phyloP scores from a whole-genome alignment of 768 basidiomycete genomes.

The Suillus hirtellus region DNA sequence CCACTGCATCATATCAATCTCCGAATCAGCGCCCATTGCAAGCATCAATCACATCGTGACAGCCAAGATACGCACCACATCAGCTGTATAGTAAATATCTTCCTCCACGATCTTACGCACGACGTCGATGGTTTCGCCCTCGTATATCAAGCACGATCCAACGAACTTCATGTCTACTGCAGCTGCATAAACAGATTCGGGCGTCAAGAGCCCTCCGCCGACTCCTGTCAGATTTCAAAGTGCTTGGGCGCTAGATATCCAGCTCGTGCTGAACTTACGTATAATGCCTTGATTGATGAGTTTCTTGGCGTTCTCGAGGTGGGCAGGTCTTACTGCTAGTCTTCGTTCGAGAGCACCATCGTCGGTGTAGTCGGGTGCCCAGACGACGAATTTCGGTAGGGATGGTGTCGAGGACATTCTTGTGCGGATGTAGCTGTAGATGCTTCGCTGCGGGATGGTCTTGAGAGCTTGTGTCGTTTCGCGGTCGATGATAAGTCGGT shows the following conservation, averaged over 20 bases:
- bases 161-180: slow-evolving; percentile 55
- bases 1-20: slow-evolving; percentile 42
- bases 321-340: slow-evolving; percentile 49
- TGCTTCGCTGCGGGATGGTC: neutral
- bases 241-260: slow-evolving; percentile 15
- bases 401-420: slow-evolving; percentile 22
- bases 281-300: slow-evolving; percentile 42
- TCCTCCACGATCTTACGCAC: slow-evolving; percentile 25
- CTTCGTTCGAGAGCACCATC: slow-evolving; percentile 54
- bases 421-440: neutral
- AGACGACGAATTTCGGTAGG: slow-evolving; percentile 49
- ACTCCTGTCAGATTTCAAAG: slow-evolving; percentile 38
- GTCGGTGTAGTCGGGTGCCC: slow-evolving; percentile 65
- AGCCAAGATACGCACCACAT: slow-evolving; percentile 23
- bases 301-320: slow-evolving; percentile 46
- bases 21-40: neutral
- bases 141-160: slow-evolving; percentile 55
- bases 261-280: slow-evolving; percentile 40
- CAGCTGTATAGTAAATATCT: slow-evolving; percentile 24
- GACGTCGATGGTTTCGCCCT: slow-evolving; percentile 55
- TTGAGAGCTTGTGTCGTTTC: neutral
- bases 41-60: neutral
- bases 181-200: slow-evolving; percentile 52
- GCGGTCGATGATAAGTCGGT: neutral
- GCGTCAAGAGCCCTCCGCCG: slow-evolving; percentile 56